Percentiles rank a stretch among this genome's conserved stretches.
Conservation (phyloP, 345 rosid genomes). For the Syzygium oleosum region DNA sequence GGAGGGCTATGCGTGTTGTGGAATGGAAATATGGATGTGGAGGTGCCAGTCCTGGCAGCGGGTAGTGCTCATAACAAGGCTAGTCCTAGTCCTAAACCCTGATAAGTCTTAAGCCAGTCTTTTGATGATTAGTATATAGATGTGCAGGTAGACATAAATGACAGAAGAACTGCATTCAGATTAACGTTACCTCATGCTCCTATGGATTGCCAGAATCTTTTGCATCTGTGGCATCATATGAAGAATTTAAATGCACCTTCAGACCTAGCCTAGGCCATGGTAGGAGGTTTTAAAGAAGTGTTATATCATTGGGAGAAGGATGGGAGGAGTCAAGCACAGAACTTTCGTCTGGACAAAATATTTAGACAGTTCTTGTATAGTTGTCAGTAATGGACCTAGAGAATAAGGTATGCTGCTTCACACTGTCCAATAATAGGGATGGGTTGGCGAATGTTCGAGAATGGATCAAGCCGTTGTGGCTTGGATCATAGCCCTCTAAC, state of each 20-base stretch:
- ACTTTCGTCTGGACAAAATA: too few species aligned
- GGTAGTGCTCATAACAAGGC: too few species aligned
- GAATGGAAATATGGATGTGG: too few species aligned
- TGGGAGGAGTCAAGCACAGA: too few species aligned
- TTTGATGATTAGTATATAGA: neutral
- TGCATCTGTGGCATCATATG: neutral
- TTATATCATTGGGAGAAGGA: neutral
- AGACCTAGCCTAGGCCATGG: neutral
- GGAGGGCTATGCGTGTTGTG: too few species aligned
- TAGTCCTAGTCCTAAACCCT: too few species aligned
- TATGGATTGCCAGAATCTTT: neutral
- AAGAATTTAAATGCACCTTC: neutral
- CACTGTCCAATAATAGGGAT: neutral
- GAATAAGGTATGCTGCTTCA: neutral
- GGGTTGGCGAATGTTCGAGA: neutral
- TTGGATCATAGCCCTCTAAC: rapidly evolving
- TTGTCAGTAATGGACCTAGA: neutral
- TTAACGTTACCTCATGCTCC: neutral
- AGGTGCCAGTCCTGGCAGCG: too few species aligned
- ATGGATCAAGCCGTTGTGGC: too few species aligned
- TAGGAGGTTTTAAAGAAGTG: neutral
- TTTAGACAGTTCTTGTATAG: too few species aligned
- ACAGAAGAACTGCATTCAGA: neutral
- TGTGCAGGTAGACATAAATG: neutral
- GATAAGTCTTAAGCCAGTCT: neutral